Base-by-base conservation (phyloP, 306 rosid species). In the Prosopis cineraria region DNA sequence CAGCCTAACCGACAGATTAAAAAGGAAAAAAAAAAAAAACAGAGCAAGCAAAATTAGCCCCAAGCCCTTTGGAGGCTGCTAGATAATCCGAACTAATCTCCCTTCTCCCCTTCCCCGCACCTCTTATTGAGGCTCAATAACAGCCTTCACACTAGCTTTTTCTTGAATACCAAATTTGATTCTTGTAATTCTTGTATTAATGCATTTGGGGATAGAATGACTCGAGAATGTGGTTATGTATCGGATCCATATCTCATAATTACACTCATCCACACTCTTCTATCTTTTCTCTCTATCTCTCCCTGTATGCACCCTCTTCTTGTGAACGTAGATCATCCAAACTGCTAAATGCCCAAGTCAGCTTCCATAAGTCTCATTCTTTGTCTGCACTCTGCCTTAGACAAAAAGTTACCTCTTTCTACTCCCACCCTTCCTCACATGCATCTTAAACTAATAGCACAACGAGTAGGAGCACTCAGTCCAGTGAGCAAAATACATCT, bases 111-210 rank as follows among this genome's bases (percentile, higher is more conserved):
- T 14, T 30, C 68, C 40, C 40, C 2, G 40, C 16, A 30, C 12
- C 29, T 64, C 44, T 64, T 34, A 34, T 34, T 34, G 70, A 29
- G 19, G 70, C 29, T 62, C 70, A 36, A 34, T 63, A 63, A 64
- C 70, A n/a, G 6, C 6, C 24, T 62, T 62, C 68, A 11, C 30
- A 58, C 27, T 11, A 25, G 52, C 20, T 45, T 45, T 45, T 45
- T 45, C 52, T 14, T 45, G n/a, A 16, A 45, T 45, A 7, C n/a
- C 52, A 45, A 16, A 45, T 45, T 45, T n/a, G 16, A 14, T 14
- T n/a, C 10, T 48, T 17, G 17, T 48, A 9, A 48, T 19, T 19
- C 8, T 17, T 6, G 10, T 47, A 19, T 17, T 17, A 22, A 48
- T 17, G 24, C 55, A 48, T 17, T 10, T 10, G 6, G 19, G 7